Conservation (phyloP, 1,284 basidiomycete species). For the Ceratobasidium sp. region DNA sequence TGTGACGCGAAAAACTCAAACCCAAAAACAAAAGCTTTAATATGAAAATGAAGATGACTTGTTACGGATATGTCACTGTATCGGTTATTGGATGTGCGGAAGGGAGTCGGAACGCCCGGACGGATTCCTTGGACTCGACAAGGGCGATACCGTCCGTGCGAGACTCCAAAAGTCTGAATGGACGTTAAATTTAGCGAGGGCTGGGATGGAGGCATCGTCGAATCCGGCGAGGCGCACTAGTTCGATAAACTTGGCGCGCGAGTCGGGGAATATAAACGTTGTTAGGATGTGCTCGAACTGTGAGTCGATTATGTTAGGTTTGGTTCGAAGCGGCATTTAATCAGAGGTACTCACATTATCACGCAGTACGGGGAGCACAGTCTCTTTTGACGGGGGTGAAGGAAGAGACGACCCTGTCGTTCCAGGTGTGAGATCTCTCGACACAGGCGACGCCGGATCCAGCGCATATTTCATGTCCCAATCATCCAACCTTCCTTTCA, state of each 20-base stretch:
- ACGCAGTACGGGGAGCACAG: slow-evolving; percentile 62
- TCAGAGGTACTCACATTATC: slow-evolving; percentile 63
- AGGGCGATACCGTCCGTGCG: neutral
- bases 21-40: neutral
- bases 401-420: neutral
- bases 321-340: neutral
- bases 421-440: slow-evolving; percentile 4
- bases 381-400: slow-evolving; percentile 4
- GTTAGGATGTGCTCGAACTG: slow-evolving; percentile 67
- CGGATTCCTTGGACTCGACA: slow-evolving; percentile 2
- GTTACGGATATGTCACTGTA: too few relatives aligned
- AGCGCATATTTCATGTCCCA: slow-evolving; percentile 13
- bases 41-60: neutral
- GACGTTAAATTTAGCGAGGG: slow-evolving; percentile 13
- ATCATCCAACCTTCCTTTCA: slow-evolving; percentile 17
- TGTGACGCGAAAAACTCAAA: neutral
- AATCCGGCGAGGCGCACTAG: slow-evolving; percentile 55
- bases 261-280: slow-evolving; percentile 75
- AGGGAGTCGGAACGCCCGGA: neutral
- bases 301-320: slow-evolving; percentile 26
- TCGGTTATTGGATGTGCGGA: slow-evolving; percentile 1
- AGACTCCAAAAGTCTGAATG: slow-evolving; percentile 41
- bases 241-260: slow-evolving; percentile 68
- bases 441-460: slow-evolving; percentile 12
- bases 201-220: slow-evolving; percentile 7